Evolutionary conservation across 2,329 filamentous ascomycete species (phyloP).

Genomic region (Fragosphaeria purpurea): DNA sequence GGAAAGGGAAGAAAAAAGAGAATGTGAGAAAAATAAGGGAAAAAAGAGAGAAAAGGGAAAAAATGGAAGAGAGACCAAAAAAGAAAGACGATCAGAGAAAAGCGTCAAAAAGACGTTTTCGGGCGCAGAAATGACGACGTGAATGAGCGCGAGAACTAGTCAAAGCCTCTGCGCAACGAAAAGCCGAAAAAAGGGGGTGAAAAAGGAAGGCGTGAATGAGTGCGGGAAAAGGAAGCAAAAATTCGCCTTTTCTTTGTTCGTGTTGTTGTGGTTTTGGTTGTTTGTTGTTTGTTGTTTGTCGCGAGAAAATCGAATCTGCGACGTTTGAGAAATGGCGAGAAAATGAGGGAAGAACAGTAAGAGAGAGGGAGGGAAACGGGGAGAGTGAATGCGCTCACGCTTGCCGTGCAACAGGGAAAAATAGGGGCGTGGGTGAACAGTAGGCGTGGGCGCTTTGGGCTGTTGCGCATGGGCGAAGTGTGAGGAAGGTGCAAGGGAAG

Average conservation of each 20-base stretch:
- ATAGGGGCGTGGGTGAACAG: too few species aligned
- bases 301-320: slow-evolving; percentile 9
- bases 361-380: too few species aligned
- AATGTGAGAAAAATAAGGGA: not conserved
- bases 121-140: not conserved
- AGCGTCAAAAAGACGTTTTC: not conserved
- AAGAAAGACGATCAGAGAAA: not conserved
- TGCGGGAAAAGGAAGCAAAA: slow-evolving; percentile 1
- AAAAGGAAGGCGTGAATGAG: slow-evolving; percentile 8
- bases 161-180: slow-evolving; percentile 26
- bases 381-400: too few species aligned
- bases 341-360: not conserved
- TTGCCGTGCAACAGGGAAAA: too few species aligned
- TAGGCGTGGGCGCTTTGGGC: too few species aligned
- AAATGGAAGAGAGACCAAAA: slow-evolving; percentile 3
- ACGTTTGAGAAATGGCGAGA: slow-evolving; percentile 2
- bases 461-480: too few species aligned
- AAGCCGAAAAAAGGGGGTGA: slow-evolving; percentile 11
- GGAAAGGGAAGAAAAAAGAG: not conserved
- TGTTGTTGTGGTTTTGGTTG: slow-evolving; percentile 7
- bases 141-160: slow-evolving; percentile 35
- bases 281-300: slow-evolving; percentile 1
- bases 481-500: too few species aligned
- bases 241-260: not conserved
- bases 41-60: not conserved